phyloP scores from a whole-genome alignment of 2,329 filamentous ascomycete genomes.

The Aspergillus sp. region DNA sequence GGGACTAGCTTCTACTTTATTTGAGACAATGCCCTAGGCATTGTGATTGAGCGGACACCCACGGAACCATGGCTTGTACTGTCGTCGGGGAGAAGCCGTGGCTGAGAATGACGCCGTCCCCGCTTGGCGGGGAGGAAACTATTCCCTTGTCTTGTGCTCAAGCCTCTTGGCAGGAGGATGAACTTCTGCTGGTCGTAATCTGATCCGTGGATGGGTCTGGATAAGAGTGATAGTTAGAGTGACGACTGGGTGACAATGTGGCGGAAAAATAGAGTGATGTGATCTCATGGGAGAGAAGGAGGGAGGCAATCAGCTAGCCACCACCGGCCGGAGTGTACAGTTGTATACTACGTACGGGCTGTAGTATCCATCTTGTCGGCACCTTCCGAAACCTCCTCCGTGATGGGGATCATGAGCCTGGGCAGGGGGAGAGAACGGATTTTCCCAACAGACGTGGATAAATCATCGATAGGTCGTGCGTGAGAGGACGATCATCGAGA shows the following conservation, averaged over 20 bases:
- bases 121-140: background rate
- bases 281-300: no score
- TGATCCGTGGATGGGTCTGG: background rate
- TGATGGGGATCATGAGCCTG: background rate
- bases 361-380: background rate
- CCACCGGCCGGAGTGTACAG: background rate
- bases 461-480: background rate
- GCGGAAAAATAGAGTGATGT: background rate
- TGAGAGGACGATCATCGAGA: conserved; percentile 4
- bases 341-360: background rate
- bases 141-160: background rate
- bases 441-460: no score
- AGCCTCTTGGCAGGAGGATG: background rate
- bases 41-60: background rate
- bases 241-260: background rate
- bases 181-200: background rate
- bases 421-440: no score
- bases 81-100: background rate
- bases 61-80: background rate
- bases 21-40: background rate
- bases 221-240: background rate
- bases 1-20: conserved; percentile 1
- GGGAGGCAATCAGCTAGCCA: background rate
- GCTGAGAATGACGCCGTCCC: background rate
- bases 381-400: background rate